Evolutionary conservation across 1,284 basidiomycete species (phyloP).

Genomic region (Phenoliferia sp.): DNA sequence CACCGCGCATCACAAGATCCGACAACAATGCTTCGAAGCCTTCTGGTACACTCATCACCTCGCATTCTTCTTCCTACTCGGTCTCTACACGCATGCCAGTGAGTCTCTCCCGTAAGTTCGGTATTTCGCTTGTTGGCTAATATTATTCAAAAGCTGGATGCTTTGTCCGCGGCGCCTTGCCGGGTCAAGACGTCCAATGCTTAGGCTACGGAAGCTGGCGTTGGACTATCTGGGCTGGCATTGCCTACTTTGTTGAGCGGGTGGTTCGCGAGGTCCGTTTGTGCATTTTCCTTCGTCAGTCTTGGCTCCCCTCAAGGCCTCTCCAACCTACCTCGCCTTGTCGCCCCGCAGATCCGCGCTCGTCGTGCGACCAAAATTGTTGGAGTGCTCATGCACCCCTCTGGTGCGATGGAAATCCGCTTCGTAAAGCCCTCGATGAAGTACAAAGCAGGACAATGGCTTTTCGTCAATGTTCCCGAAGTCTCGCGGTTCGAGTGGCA

Average conservation of each 20-base stretch:
- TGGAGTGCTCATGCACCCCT: slow-evolving; percentile 50
- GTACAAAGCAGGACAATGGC: slow-evolving; percentile 84
- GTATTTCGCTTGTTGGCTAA: too few relatives aligned
- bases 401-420: slow-evolving; percentile 79
- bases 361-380: slow-evolving; percentile 67
- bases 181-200: slow-evolving; percentile 67
- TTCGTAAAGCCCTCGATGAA: slow-evolving; percentile 82
- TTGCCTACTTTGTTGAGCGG: slow-evolving; percentile 78
- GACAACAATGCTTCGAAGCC: slow-evolving; percentile 78
- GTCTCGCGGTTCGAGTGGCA: slow-evolving; percentile 78
- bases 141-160: too few relatives aligned
- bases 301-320: too few relatives aligned
- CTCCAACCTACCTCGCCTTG: background rate
- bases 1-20: slow-evolving; percentile 68
- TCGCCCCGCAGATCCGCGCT: slow-evolving; percentile 8
- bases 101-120: background rate
- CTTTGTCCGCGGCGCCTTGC: slow-evolving; percentile 70
- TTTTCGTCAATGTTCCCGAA: slow-evolving; percentile 80
- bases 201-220: slow-evolving; percentile 78
- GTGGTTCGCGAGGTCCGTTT: slow-evolving; percentile 67
- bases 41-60: slow-evolving; percentile 93
- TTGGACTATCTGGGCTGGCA: slow-evolving; percentile 78
- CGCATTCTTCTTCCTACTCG: slow-evolving; percentile 37
- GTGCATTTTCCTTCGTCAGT: background rate
- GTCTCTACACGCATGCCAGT: slow-evolving; percentile 77